Evolutionary conservation across 306 rosid genomes (phyloP).

Genomic region (Hylodesmum podocarpum): DNA sequence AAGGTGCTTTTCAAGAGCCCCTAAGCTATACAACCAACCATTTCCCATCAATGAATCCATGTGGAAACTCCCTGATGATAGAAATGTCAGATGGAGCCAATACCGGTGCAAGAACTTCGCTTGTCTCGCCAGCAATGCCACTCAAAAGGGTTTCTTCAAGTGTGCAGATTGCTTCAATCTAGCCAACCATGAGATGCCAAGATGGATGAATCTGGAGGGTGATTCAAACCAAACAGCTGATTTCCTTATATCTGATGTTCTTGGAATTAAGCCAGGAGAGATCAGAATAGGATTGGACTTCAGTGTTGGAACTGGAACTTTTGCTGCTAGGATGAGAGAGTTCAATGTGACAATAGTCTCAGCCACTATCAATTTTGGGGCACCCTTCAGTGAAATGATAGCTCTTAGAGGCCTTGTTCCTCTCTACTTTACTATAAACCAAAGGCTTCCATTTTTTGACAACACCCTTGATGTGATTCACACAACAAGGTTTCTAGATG

Average conservation of each 20-base stretch:
- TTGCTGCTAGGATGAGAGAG: constrained; percentile 76
- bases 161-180: constrained; percentile 78
- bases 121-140: constrained; percentile 51
- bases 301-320: constrained; percentile 79
- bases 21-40: constrained; percentile 55
- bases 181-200: constrained; percentile 55
- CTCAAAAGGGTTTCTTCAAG: constrained; percentile 67
- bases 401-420: constrained; percentile 79
- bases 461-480: constrained; percentile 79
- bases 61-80: constrained; percentile 71
- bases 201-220: constrained; percentile 53
- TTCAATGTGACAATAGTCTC: constrained; percentile 67
- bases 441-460: constrained; percentile 72
- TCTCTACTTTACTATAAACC: constrained; percentile 66
- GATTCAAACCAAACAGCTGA: constrained; percentile 39
- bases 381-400: constrained; percentile 77
- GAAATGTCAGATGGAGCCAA: constrained; percentile 78
- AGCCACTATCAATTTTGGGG: constrained; percentile 65
- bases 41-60: constrained; percentile 49
- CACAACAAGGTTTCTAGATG: constrained; percentile 75
- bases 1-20: constrained; percentile 65
- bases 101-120: constrained; percentile 67
- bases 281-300: constrained; percentile 72
- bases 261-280: constrained; percentile 58
- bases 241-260: constrained; percentile 58